Evolutionary conservation across 352 stramenopile species (phyloP).

Genomic region (Globisporangium abappressorium): DNA sequence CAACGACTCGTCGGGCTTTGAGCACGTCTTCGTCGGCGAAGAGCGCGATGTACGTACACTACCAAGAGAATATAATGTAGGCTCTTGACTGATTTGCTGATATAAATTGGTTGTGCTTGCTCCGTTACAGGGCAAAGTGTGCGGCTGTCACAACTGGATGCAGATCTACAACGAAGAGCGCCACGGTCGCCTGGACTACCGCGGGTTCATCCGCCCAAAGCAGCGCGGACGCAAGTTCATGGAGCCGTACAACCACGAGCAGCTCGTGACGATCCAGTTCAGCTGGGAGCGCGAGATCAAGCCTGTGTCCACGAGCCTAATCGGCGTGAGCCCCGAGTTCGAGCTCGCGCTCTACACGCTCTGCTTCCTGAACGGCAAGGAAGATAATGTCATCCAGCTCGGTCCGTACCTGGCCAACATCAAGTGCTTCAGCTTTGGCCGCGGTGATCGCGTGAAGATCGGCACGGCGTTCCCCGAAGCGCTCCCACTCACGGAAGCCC

Average conservation of each 20-base stretch:
- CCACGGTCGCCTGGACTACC: slow-evolving; percentile 91
- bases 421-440: slow-evolving; percentile 87
- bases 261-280: slow-evolving; percentile 95
- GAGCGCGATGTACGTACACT: slow-evolving; percentile 83
- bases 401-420: slow-evolving; percentile 87
- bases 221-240: slow-evolving; percentile 65
- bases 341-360: slow-evolving; percentile 96
- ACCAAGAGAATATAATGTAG: not conserved
- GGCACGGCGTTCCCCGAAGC: slow-evolving; percentile 79
- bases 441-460: slow-evolving; percentile 72
- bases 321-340: slow-evolving; percentile 95
- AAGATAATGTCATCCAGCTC: slow-evolving; percentile 85
- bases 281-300: slow-evolving; percentile 88
- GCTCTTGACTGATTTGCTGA: no score
- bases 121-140: slow-evolving; percentile 69
- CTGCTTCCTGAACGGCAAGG: slow-evolving; percentile 90
- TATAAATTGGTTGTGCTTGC: no score
- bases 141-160: slow-evolving; percentile 97
- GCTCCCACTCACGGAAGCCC: slow-evolving; percentile 60
- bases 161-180: slow-evolving; percentile 96
- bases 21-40: slow-evolving; percentile 97
- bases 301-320: slow-evolving; percentile 90
- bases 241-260: slow-evolving; percentile 83
- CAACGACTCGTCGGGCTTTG: slow-evolving; percentile 94
- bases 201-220: slow-evolving; percentile 91